phyloP scores from a whole-genome alignment of 176 grass and related monocot genomes.

The Rhipidocladum racemiflorum region DNA sequence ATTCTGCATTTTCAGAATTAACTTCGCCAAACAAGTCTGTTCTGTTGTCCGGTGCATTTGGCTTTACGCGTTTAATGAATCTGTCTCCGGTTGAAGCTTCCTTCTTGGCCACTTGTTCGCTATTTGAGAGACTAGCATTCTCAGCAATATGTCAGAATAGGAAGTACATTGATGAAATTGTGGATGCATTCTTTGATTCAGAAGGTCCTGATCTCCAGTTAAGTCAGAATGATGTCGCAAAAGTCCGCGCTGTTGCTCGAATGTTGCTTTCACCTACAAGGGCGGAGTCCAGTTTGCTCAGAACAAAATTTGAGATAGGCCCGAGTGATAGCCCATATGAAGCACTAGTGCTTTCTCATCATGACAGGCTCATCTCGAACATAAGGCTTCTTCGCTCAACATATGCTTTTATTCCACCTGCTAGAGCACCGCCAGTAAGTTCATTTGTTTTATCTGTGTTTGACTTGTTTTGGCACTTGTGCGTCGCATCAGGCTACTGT shows the following conservation, averaged over 20 bases:
- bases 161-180: conserved; percentile 51
- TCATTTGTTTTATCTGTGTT: conserved; percentile 31
- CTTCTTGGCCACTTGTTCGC: conserved; percentile 68
- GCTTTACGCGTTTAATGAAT: conserved; percentile 69
- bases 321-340: conserved; percentile 52
- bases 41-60: conserved; percentile 61
- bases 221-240: conserved; percentile 51
- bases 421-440: conserved; percentile 96
- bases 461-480: neutral
- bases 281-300: conserved; percentile 60
- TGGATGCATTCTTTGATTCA: conserved; percentile 68
- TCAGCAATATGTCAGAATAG: conserved; percentile 46
- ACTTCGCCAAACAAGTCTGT: conserved; percentile 36
- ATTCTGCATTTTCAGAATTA: conserved; percentile 52
- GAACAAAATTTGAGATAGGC: conserved; percentile 55
- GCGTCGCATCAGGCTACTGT: neutral
- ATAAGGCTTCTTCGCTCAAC: conserved; percentile 78
- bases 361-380: conserved; percentile 73
- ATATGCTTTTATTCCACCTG: conserved; percentile 89
- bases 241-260: conserved; percentile 61
- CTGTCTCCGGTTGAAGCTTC: conserved; percentile 80
- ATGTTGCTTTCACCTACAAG: conserved; percentile 81
- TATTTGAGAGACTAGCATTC: conserved; percentile 69
- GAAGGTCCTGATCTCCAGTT: conserved; percentile 54
- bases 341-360: conserved; percentile 73